Conservation (phyloP, 2,329 filamentous ascomycete genomes). For the Xylariaceae sp. region DNA sequence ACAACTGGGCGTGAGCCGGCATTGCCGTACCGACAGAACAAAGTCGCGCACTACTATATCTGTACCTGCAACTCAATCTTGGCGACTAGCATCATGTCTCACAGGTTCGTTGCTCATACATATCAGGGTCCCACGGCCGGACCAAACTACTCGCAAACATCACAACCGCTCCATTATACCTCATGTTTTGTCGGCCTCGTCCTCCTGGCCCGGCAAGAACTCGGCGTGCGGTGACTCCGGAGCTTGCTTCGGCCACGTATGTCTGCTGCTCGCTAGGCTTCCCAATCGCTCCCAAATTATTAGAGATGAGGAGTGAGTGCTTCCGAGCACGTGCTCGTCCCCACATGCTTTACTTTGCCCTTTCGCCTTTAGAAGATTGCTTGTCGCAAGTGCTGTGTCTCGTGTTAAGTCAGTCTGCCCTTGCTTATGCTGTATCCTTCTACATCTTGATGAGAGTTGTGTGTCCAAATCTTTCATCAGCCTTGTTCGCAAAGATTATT, state of each 20-base stretch:
- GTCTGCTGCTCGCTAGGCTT: no score
- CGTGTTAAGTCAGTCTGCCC: no score
- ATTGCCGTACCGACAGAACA: slow-evolving; percentile 2
- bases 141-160: slow-evolving; percentile 1
- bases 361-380: neutral
- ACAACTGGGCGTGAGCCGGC: neutral
- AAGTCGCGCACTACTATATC: neutral
- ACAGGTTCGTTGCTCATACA: neutral
- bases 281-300: no score
- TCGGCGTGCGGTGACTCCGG: slow-evolving; percentile 3
- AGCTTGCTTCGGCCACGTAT: neutral
- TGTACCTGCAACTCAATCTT: no score
- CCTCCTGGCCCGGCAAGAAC: neutral
- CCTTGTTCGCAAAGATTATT: no score
- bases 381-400: no score
- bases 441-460: no score
- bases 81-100: no score
- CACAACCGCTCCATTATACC: neutral
- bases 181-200: neutral
- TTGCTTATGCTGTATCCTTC: no score
- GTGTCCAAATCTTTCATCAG: no score
- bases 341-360: slow-evolving; percentile 1
- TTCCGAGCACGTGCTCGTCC: slow-evolving; percentile 2
- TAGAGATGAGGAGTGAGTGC: neutral
- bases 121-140: neutral